Conservation (phyloP, 129 eudicot genomes). For the Silybum marianum region DNA sequence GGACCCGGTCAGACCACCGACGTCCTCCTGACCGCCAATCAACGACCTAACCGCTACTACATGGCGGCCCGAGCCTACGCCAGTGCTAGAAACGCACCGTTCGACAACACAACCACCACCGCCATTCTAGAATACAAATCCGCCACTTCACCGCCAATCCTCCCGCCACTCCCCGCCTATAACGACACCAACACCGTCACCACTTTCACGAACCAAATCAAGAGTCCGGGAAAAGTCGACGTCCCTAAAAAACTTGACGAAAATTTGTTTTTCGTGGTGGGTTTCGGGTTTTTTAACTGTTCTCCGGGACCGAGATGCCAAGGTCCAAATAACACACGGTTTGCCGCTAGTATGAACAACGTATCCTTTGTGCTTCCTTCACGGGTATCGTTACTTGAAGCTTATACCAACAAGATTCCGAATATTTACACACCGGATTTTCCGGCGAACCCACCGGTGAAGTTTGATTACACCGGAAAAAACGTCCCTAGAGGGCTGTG, state of each 20-base stretch:
- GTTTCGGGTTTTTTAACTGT: conserved; percentile 64
- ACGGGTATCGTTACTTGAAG: conserved; percentile 59
- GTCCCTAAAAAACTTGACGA: conserved; percentile 61
- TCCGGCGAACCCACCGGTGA: conserved; percentile 55
- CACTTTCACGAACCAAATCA: conserved; percentile 49
- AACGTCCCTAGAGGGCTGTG: conserved; percentile 63
- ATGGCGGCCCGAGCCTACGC: conserved; percentile 85
- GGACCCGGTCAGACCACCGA: conserved; percentile 87
- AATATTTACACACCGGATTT: conserved; percentile 67
- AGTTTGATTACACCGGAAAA: conserved; percentile 70
- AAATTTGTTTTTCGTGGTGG: conserved; percentile 49
- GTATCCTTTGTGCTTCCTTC: conserved; percentile 64
- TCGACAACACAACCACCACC: conserved; percentile 82
- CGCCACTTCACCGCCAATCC: conserved; percentile 35
- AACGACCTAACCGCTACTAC: conserved; percentile 63
- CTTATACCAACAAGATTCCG: conserved; percentile 57
- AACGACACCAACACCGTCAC: conserved; percentile 69
- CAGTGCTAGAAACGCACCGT: conserved; percentile 56
- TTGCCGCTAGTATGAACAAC: conserved; percentile 83
- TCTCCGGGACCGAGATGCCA: conserved; percentile 67
- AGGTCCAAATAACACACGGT: conserved; percentile 75
- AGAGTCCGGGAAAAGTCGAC: conserved; percentile 46
- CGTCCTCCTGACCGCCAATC: conserved; percentile 68
- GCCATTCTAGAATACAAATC: conserved; percentile 67
- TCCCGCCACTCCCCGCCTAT: conserved; percentile 70